Evolutionary conservation across 1,284 basidiomycete species (phyloP), one percentile per base, ranked within the genome.

Genomic region (Porodaedalea pini): DNA sequence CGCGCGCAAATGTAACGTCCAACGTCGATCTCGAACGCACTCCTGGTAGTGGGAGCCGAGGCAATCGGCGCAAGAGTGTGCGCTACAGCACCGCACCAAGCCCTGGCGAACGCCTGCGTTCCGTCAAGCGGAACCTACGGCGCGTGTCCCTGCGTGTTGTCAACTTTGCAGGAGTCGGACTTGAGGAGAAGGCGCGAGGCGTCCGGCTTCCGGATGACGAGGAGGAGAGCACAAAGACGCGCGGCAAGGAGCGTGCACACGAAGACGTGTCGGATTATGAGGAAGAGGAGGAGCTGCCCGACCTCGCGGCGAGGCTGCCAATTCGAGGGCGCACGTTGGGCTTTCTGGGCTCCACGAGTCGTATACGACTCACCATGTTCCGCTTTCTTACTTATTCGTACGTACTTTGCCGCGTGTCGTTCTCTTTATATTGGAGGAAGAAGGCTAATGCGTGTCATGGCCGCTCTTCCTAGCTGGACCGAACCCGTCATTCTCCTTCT

Each of bases 401-500:
- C 65, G 76, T 71, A 21, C 29, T 29, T 48, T 41, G 15, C 29
- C 23, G 19, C 36, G 37, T 51, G 34, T 2, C n/a, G 7, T 47
- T 47, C 29, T 25, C 45, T 47, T 47, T 51, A 47, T 29, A 31
- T 25, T 15, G 10, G 29, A 25, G 4, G 25, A 11, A 29, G 15
- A 17, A 31, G 8, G 32, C 41, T 52, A 23, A 51, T 34, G 45
- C 49, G 15, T 31, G 15, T 27, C 29, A 51, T 57, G 65, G 40
- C 41, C 11, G 41, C 40, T 31, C 44, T 50, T 39, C 53, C 59
- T 61, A 94, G 92, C 62, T 90, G 86, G 82, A 92, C 94, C 15
- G 95, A 99, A 71, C 92, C 93, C 10, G 63, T 78, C 39, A 91
- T 98, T 55, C 80, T 98, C 41, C 65, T 88, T 6, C 78, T 95